phyloP scores from a whole-genome alignment of 1,284 basidiomycete genomes.

The Trametes hirsuta region DNA sequence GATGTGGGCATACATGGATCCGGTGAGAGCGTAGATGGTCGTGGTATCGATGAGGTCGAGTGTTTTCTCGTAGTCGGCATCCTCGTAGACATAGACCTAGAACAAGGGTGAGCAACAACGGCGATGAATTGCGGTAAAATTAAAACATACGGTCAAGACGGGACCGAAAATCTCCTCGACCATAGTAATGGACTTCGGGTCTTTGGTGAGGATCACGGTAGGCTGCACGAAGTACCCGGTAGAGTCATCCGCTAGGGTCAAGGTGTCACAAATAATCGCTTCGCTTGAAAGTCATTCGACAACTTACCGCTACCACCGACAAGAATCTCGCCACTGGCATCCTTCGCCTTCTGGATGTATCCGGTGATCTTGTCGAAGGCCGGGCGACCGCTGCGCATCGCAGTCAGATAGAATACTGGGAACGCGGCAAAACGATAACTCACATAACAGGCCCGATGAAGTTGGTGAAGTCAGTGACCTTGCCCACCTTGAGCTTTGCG shows the following conservation, averaged over 20 bases:
- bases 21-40: constrained; percentile 90
- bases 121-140: neutral
- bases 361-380: constrained; percentile 89
- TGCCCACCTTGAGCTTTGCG: constrained; percentile 85
- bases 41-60: constrained; percentile 88
- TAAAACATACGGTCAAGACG: constrained; percentile 77
- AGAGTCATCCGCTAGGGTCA: constrained; percentile 74
- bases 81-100: constrained; percentile 84
- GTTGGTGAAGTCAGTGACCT: constrained; percentile 78
- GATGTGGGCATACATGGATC: constrained; percentile 71
- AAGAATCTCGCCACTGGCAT: constrained; percentile 86
- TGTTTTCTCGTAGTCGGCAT: constrained; percentile 84
- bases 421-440: constrained; percentile 26
- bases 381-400: constrained; percentile 60
- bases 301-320: constrained; percentile 78
- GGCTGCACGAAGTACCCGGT: constrained; percentile 95
- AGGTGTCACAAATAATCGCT: no score
- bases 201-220: constrained; percentile 92
- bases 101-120: neutral
- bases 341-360: constrained; percentile 90
- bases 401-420: neutral
- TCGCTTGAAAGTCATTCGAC: neutral
- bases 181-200: constrained; percentile 92
- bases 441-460: constrained; percentile 98
- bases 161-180: constrained; percentile 97